Evolutionary conservation across 2,329 filamentous ascomycete genomes (phyloP).

Genomic region (Pseudogymnoascus sp.): DNA sequence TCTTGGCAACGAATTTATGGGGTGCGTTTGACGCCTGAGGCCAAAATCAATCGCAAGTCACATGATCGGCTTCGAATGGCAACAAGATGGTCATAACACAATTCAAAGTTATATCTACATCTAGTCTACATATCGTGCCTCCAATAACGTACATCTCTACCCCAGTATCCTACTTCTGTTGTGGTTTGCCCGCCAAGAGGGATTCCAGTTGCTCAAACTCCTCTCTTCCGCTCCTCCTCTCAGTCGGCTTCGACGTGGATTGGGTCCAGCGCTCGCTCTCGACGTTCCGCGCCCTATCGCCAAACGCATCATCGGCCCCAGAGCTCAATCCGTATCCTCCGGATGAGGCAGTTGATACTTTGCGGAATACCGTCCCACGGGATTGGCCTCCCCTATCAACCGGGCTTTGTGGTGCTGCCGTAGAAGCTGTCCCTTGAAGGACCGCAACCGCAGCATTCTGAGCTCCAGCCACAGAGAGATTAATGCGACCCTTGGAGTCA

Average conservation of each 20-base stretch:
- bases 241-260: neutral
- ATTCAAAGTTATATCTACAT: conserved; percentile 9
- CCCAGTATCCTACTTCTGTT: neutral
- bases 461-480: conserved; percentile 21
- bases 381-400: conserved; percentile 2
- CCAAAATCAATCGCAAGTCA: neutral
- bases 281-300: neutral
- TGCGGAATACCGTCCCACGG: neutral
- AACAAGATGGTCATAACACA: neutral
- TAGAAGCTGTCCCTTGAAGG: conserved; percentile 18
- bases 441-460: conserved; percentile 25
- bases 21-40: neutral
- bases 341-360: neutral
- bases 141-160: neutral
- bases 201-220: conserved; percentile 8
- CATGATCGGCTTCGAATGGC: neutral
- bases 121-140: conserved; percentile 2
- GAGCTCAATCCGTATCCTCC: neutral
- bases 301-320: neutral
- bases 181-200: conserved; percentile 1
- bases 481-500: conserved; percentile 25
- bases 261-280: neutral
- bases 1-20: neutral
- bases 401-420: neutral
- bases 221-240: neutral